These are phyloP conservation scores for Paraphoma sp. DNA, from an alignment of 2,329 filamentous ascomycete species.

Conservation along the genomic window DNA sequence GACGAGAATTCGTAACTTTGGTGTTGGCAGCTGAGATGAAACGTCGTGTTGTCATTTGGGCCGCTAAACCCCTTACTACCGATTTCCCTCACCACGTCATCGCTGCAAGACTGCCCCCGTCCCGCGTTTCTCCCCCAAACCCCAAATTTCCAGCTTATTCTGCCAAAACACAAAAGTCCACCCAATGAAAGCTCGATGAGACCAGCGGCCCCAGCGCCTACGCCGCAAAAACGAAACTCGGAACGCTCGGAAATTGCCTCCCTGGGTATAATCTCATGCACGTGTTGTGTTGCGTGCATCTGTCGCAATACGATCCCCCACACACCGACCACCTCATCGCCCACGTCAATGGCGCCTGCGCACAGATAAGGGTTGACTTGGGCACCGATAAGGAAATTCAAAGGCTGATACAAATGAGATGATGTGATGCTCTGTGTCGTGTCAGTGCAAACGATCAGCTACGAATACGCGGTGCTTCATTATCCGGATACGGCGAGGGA, in stretches of 20 bases:
- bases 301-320: slow-evolving; percentile 5
- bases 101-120: slow-evolving; percentile 7
- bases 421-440: slow-evolving; percentile 11
- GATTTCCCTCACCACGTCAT: neutral
- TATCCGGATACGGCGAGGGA: neutral
- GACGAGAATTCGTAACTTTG: slow-evolving; percentile 5
- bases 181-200: slow-evolving; percentile 11
- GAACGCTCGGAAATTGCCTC: slow-evolving; percentile 26
- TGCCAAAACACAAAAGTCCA: neutral
- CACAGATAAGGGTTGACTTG: slow-evolving; percentile 11
- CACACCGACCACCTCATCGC: slow-evolving; percentile 8
- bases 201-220: slow-evolving; percentile 11
- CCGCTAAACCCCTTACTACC: neutral
- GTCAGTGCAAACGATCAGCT: slow-evolving; percentile 5
- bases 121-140: slow-evolving; percentile 20
- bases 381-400: slow-evolving; percentile 13
- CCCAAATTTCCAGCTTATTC: slow-evolving; percentile 15
- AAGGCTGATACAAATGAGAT: slow-evolving; percentile 6
- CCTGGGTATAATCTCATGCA: slow-evolving; percentile 17
- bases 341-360: slow-evolving; percentile 18
- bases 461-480: neutral
- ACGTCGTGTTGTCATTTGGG: neutral
- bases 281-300: slow-evolving; percentile 13
- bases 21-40: neutral
- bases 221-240: slow-evolving; percentile 12